phyloP scores from a whole-genome alignment of 257 asterid genomes.

The Solanum virginianum region DNA sequence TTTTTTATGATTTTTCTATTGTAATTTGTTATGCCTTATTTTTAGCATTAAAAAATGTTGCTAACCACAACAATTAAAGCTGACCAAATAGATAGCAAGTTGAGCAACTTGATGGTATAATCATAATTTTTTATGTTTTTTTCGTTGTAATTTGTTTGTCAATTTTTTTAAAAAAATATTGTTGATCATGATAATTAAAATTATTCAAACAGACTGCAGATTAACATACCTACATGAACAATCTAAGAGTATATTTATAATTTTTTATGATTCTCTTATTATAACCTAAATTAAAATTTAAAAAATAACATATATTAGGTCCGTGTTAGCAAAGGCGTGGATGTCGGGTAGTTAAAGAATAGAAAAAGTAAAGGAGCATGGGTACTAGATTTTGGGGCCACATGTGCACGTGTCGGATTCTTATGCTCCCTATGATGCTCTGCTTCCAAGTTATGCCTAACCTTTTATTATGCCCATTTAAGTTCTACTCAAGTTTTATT shows the following conservation, averaged over 20 bases:
- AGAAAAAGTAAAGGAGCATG: conserved; percentile 4
- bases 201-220: fast-evolving
- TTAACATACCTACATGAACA: no score
- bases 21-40: no score
- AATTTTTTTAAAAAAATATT: no score
- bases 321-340: fast-evolving
- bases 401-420: conserved; percentile 12
- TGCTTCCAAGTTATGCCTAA: background rate
- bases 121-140: no score
- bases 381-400: conserved; percentile 13
- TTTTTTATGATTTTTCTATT: no score
- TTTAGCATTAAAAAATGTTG: no score
- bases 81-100: no score
- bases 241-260: fast-evolving
- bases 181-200: no score
- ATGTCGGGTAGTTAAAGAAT: background rate
- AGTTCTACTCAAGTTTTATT: background rate
- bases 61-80: no score
- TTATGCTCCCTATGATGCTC: background rate
- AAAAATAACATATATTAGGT: background rate
- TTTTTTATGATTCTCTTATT: no score
- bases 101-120: no score
- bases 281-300: background rate
- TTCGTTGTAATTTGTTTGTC: no score
- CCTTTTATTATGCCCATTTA: background rate